These are phyloP conservation scores for Avena insularis DNA, from an alignment of 176 grass and related monocot species.

Conservation along the genomic window DNA sequence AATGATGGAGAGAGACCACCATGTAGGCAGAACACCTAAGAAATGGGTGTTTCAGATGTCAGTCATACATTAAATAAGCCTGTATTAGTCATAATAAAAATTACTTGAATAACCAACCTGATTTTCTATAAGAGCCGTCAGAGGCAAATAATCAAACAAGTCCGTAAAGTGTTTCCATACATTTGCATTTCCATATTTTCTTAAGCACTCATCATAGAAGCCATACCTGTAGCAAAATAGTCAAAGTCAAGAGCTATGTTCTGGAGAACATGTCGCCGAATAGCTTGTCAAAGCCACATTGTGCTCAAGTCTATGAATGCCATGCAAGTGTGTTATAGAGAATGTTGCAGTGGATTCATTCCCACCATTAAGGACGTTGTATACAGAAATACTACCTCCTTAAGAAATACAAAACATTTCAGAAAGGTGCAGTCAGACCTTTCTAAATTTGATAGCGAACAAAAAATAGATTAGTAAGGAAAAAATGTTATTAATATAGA, in stretches of 20 bases:
- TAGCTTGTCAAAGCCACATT: background rate
- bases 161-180: constrained; percentile 99
- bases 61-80: constrained; percentile 34
- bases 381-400: background rate
- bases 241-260: constrained; percentile 17
- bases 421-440: background rate
- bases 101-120: constrained; percentile 57
- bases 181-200: constrained; percentile 99
- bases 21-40: constrained; percentile 94
- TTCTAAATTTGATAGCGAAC: background rate
- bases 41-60: constrained; percentile 28
- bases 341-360: background rate
- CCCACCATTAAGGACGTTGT: background rate
- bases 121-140: constrained; percentile 99
- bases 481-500: background rate
- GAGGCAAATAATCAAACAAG: constrained; percentile 97
- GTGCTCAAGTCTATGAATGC: background rate
- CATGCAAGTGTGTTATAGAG: background rate
- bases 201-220: constrained; percentile 97
- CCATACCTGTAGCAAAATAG: constrained; percentile 76
- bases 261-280: background rate
- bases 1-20: constrained; percentile 99
- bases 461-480: background rate
- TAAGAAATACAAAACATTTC: background rate
- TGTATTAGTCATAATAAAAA: constrained; percentile 30